Base-by-base conservation (phyloP, 495 filamentous ascomycete genomes). In the Cenococcum geophilum region DNA sequence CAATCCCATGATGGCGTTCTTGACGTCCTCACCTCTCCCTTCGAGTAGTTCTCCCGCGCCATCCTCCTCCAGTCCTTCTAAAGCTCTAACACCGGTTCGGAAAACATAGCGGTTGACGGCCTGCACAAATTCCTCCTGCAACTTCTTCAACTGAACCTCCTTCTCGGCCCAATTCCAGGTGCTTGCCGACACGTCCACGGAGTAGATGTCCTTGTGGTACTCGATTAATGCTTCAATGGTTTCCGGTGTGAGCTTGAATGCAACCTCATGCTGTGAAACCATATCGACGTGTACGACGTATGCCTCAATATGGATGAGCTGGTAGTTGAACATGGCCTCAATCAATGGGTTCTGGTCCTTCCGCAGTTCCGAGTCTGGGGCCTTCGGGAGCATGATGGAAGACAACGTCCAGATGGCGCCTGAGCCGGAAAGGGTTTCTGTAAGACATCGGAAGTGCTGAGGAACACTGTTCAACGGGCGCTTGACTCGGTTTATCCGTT, bases 281-380 rank as follows among this genome's bases (percentile, higher is more conserved):
- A 99, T 93, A 77, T 99, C 93, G 75, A 99, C 91, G 75, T 97
- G 95, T 60, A 99, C 93, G 66, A 97, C 89, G 75, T 99, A 99
- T 52, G 93, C 95, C 76, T 97, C 92, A 63, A 97, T 81, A 72
- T 96, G 89, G 74, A 96, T 80, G 77, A 96, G 84, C 80, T 95
- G 89, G 74, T 90, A 92, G 79, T 95, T 95, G 82, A 89, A 89
- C 60, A 97, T 76, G 58, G 89, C 89, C 76, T 97, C 93, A 65
- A 96, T 80, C 59, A 97, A 78, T 48, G 92, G 89, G 73, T 97
- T 91, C 43, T 84, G 78, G 71, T 97, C 89, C 74, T 85, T 89
- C 70, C 83, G 81, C 66, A 97, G 81, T 68, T 97, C 89, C 32
- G 91, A 76, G 62, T 97, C 89, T 55, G 93, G 92, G 35, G 88